Base-by-base conservation (phyloP, 2,329 filamentous ascomycete genomes). In the Colletotrichum chrysophilum region DNA sequence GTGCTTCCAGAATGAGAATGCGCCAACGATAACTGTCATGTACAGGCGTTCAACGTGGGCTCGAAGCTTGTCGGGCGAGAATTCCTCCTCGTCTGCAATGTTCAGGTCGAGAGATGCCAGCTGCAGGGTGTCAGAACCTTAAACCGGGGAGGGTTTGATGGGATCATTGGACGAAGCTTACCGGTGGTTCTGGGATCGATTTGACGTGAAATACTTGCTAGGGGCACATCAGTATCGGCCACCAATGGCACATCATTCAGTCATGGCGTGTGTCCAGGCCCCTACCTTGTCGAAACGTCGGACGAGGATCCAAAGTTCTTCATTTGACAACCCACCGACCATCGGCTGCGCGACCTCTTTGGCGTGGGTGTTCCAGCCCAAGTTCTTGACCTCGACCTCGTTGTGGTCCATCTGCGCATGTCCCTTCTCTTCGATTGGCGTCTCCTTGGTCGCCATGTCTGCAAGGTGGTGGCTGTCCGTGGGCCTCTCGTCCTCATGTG, bases 1-100 rank as follows among this genome's bases (percentile, higher is more conserved):
- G 76, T 98, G 95, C 80, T 97, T 96, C 75, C 90, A 90, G 18
- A 91, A 89, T 0, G 87, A 89, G 58, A 95, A 89, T 14, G 95
- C 61, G 16, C 92, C 89, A 65, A 96, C 90, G 9, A 94, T 87
- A 1, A 97, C 91, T 0, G 93, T 95, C 89, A 95, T 96, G 82
- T 97, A 97, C 13, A 97, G 86, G 16, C 95, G 89, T 84, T 97
- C 95, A 5, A 97, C 82, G 69, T 94, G 95, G 4, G 93, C 91
- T 13, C 95, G 90, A 60, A 97, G 86, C 85, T 97, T 97, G 80
- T 97, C 95, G 0, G 95, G 95, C 0, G 94, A 95, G 82, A 97
- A 97, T 73, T 96, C 94, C 78, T 97, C 95, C 70, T 96, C 93
- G 52, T 96, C 93, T 6, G 94, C 93, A 71, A 95, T 93, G 79